A percentile compares a stretch with the other conserved stretches of the same genome.
These are phyloP conservation scores for Phytophthora kernoviae DNA, from an alignment of 352 stramenopile genomes.

Conservation along the genomic window DNA sequence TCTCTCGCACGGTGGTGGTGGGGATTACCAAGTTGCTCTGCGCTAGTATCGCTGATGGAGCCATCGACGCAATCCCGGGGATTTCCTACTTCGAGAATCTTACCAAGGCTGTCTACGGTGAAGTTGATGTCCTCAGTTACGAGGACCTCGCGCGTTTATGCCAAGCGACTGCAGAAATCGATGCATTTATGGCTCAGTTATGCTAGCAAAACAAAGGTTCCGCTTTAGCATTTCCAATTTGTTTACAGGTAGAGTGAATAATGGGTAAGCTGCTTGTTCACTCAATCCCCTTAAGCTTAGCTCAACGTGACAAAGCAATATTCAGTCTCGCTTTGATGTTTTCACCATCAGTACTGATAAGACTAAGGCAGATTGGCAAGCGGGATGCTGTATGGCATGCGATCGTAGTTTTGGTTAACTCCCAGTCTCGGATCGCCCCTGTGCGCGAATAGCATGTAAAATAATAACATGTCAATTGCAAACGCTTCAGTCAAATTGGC, in stretches of 20 bases:
- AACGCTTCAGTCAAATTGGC: not conserved
- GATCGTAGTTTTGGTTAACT: conserved; percentile 78
- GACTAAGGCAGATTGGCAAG: conserved; percentile 57
- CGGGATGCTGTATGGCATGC: conserved; percentile 80
- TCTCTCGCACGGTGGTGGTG: conserved; percentile 28
- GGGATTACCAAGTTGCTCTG: conserved; percentile 16
- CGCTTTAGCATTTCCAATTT: not conserved
- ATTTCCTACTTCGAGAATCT: conserved; percentile 31
- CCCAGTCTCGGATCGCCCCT: conserved; percentile 71
- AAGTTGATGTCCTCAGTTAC: conserved; percentile 28
- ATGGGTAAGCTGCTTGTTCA: no score
- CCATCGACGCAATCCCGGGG: not conserved
- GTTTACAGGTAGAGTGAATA: not conserved
- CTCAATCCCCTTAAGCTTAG: no score
- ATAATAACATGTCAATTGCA: not conserved
- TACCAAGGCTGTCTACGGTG: conserved; percentile 33
- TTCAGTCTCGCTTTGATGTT: not conserved
- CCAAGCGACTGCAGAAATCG: conserved; percentile 14
- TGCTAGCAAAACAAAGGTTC: not conserved
- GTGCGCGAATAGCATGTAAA: not conserved
- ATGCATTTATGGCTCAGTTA: conserved; percentile 23
- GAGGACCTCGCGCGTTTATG: conserved; percentile 26
- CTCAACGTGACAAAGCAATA: no score
- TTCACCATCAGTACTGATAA: not conserved
- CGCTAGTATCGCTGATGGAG: not conserved